Base-by-base conservation (phyloP, 345 rosid genomes). In the Syzygium oleosum region DNA sequence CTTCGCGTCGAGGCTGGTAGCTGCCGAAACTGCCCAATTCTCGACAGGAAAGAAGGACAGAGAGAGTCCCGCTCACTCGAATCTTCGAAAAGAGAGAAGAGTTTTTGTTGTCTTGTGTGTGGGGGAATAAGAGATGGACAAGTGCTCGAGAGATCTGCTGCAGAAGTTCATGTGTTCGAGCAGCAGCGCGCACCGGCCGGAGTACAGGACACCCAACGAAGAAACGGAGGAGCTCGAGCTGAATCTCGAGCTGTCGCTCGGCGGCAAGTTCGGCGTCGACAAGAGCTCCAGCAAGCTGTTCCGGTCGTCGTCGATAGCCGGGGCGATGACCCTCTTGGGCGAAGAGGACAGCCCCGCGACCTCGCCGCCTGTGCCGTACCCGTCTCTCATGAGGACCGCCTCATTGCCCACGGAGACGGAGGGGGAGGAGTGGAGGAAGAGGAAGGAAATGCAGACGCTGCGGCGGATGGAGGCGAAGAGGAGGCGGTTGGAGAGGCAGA, bases 351-450 rank as follows among this genome's bases (percentile, higher is more conserved):
- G 59, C 6, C 22, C 86, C n/a, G 46, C 61, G 5, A 17, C 86
- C 12, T 80, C 91, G 43, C 91, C 89, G 13, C 85, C 93, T 34
- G 94, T 83, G 52, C 90, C 91, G 56, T 89, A 92, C 89, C 88
- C 94, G 54, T 38, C 90, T n/a, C 95, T 98, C 58, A 91, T 87
- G 63, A 94, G 99, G 93, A 88, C 98, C 55, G 92, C 98, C 85
- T 97, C 99, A 86, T 91, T 97, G 85, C 98, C 99, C 2, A 90
- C 97, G 5, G 99, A 93, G 96, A 93, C 97, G 14, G 98, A 96
- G 86, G 99, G 96, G 85, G 99, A 94, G 85, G 99, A 94, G 86
- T 95, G 97, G 99, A 93, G 94, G 95, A 97, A 95, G 93, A 94
- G 99, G 84, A 96, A 95, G 93, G 97, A 94, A 89, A 88, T 95